Evolutionary conservation across 768 basidiomycete species (phyloP).

Genomic region (Sutorius australiensis): DNA sequence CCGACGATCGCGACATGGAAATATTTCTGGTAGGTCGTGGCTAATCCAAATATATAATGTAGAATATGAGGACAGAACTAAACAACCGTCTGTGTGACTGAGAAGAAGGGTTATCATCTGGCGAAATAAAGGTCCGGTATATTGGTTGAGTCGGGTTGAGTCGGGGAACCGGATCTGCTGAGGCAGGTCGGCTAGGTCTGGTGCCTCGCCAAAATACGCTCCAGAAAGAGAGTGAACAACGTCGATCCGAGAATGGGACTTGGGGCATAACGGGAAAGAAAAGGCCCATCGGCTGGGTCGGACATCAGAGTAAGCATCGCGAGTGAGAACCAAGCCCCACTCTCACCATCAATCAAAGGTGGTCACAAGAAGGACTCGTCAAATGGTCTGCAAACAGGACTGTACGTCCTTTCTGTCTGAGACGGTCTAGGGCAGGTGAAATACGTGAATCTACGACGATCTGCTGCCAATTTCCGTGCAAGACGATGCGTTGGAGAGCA

Average conservation of each 20-base stretch:
- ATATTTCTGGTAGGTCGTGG: slow-evolving; percentile 29
- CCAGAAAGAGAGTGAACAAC: not conserved
- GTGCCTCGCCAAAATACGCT: not conserved
- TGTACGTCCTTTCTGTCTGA: slow-evolving; percentile 33
- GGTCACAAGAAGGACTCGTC: slow-evolving; percentile 15
- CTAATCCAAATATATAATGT: not conserved
- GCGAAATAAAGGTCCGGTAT: not conserved
- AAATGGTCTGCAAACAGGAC: slow-evolving; percentile 21
- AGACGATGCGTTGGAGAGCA: slow-evolving; percentile 39
- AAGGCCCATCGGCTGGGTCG: not conserved
- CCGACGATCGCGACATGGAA: slow-evolving; percentile 53
- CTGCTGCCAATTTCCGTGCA: slow-evolving; percentile 54
- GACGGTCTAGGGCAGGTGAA: slow-evolving; percentile 24
- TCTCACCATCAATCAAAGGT: slow-evolving; percentile 15
- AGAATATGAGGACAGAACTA: not conserved
- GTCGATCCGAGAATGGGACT: not conserved
- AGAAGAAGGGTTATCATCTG: not conserved
- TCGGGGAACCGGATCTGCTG: not conserved
- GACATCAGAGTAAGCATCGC: not conserved
- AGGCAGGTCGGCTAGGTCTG: not conserved
- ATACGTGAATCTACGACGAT: slow-evolving; percentile 39
- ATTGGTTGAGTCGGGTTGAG: not conserved
- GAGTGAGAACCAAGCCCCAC: not conserved
- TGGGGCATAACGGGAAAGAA: not conserved
- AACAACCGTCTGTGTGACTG: not conserved